Evolutionary conservation across 768 basidiomycete species (phyloP).

Genomic region (Arthromyces matolae): DNA sequence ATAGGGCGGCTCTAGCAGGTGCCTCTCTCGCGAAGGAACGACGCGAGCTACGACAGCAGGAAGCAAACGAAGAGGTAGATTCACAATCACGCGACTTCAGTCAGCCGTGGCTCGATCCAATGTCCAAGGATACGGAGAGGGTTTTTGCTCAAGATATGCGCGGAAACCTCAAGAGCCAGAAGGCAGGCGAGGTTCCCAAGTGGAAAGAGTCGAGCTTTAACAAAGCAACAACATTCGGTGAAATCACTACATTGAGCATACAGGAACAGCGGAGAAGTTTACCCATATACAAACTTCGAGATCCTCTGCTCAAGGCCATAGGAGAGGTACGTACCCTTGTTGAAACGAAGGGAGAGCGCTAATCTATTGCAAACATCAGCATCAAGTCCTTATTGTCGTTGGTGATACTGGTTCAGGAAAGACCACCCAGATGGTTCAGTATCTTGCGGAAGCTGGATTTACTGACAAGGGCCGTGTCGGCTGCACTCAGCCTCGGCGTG

Average conservation of each 20-base stretch:
- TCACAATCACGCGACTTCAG: constrained; percentile 93
- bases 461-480: constrained; percentile 90
- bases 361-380: constrained; percentile 43
- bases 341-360: constrained; percentile 14
- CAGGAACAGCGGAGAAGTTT: constrained; percentile 89
- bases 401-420: constrained; percentile 99
- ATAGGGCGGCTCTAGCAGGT: constrained; percentile 91
- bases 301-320: constrained; percentile 86
- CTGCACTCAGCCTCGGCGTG: constrained; percentile 98
- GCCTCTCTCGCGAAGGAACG: constrained; percentile 94
- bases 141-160: constrained; percentile 93
- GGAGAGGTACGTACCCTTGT: constrained; percentile 60
- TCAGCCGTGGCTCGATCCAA: constrained; percentile 97
- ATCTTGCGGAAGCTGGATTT: constrained; percentile 91
- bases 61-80: constrained; percentile 91
- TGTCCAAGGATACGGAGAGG: constrained; percentile 84
- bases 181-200: constrained; percentile 74
- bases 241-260: constrained; percentile 85
- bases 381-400: constrained; percentile 97
- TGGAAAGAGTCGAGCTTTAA: constrained; percentile 95
- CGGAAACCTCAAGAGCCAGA: constrained; percentile 77
- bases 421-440: constrained; percentile 99
- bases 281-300: constrained; percentile 94
- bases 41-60: constrained; percentile 89
- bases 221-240: constrained; percentile 94